These are phyloP conservation scores for Selaginella tamariscina DNA, from an alignment of 75 land plant genomes.

Conservation along the genomic window DNA sequence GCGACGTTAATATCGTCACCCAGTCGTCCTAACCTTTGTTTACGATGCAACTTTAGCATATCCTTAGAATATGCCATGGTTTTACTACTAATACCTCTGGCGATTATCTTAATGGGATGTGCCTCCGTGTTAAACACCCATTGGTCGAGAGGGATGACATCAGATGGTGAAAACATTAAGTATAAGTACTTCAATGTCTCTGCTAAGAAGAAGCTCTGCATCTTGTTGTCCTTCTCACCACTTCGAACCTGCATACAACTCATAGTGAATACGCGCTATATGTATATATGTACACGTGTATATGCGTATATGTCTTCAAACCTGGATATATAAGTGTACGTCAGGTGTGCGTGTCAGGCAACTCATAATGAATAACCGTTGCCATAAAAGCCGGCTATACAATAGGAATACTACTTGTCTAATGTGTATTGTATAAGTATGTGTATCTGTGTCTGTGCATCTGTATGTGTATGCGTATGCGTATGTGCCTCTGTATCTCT, in stretches of 20 bases:
- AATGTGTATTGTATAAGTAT: no score
- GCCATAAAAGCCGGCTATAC: no score
- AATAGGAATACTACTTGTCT: no score
- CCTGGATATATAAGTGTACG: no score
- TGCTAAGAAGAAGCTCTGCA: constrained; percentile 95
- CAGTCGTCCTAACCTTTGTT: not conserved
- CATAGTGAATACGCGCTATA: no score
- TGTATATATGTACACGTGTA: no score
- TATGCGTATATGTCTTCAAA: no score
- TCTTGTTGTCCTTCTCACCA: constrained; percentile 84
- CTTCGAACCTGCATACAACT: constrained; percentile 65
- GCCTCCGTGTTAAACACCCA: constrained; percentile 99
- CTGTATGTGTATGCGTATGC: no score
- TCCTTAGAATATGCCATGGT: not conserved
- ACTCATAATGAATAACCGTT: no score
- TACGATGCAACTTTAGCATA: not conserved
- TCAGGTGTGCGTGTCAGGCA: no score
- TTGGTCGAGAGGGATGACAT: constrained; percentile 73
- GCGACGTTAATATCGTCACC: not conserved
- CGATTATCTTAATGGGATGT: constrained; percentile 63
- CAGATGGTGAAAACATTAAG: constrained; percentile 80
- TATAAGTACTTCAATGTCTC: constrained; percentile 91
- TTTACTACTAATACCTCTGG: not conserved
- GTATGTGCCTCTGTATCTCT: no score
- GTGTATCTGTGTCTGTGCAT: no score